Conservation (phyloP, 768 basidiomycete genomes). For the Hygrophoropsis aurantiaca region DNA sequence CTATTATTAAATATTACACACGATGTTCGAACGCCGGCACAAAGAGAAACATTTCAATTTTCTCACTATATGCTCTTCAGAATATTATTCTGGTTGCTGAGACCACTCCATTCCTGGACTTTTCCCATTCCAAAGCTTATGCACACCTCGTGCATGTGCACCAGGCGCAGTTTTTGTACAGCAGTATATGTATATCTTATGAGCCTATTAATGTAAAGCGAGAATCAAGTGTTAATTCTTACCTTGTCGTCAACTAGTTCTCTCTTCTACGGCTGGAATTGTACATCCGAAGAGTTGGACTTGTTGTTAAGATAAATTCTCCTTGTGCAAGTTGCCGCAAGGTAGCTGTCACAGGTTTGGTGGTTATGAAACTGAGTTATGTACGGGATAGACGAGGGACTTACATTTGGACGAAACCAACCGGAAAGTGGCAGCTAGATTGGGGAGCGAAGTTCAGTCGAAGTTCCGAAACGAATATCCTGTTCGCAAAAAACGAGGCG, state of each 20-base stretch:
- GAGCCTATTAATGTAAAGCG: slow-evolving; percentile 32
- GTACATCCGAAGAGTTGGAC: slow-evolving; percentile 51
- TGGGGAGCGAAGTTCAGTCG: slow-evolving; percentile 57
- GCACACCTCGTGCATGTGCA: too few species aligned
- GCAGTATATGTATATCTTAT: too few species aligned
- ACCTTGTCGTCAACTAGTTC: slow-evolving; percentile 63
- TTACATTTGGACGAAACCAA: slow-evolving; percentile 66
- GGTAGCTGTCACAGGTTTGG: slow-evolving; percentile 51
- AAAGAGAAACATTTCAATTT: too few species aligned
- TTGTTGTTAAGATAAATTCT: slow-evolving; percentile 70
- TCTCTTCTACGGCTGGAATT: slow-evolving; percentile 36
- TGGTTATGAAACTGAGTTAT: slow-evolving; percentile 2
- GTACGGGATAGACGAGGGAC: slow-evolving; percentile 19
- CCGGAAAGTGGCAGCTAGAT: slow-evolving; percentile 58
- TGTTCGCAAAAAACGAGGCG: slow-evolving; percentile 54
- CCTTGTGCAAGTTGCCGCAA: slow-evolving; percentile 60
- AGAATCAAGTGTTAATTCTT: slow-evolving; percentile 70
- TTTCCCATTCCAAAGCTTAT: too few species aligned
- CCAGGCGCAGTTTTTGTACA: too few species aligned
- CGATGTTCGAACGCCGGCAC: too few species aligned
- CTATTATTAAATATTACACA: too few species aligned
- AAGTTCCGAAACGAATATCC: slow-evolving; percentile 51
- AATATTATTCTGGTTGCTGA: too few species aligned
- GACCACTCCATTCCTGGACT: too few species aligned
- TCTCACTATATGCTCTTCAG: too few species aligned